Evolutionary conservation across 306 rosid genomes (phyloP).

Genomic region (Trichosanthes cucumerina): DNA sequence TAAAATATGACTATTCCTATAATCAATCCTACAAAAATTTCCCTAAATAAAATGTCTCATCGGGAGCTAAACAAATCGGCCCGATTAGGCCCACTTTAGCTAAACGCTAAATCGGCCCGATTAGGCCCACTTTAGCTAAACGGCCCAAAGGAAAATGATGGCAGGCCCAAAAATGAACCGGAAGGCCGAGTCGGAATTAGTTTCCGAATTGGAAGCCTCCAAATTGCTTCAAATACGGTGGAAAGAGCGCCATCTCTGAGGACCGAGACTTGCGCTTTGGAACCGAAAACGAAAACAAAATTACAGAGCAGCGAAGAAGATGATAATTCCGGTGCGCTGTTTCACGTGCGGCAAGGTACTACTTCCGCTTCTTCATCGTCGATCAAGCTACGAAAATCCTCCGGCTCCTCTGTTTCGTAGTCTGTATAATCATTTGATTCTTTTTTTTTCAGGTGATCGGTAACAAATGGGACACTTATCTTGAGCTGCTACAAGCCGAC

Average conservation of each 20-base stretch:
- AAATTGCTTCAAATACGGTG: neutral
- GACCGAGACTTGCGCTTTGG: too few species aligned
- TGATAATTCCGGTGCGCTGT: slow-evolving; percentile 10
- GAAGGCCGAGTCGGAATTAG: neutral
- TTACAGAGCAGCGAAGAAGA: neutral
- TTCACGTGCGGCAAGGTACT: slow-evolving; percentile 11
- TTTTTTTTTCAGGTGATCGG: neutral
- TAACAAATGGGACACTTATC: neutral
- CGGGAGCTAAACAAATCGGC: neutral
- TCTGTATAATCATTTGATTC: neutral
- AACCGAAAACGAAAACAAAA: neutral
- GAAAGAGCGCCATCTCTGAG: neutral
- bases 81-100: neutral
- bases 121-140: neutral
- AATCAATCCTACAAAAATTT: too few species aligned
- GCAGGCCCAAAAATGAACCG: neutral
- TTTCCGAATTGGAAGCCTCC: neutral
- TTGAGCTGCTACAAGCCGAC: neutral
- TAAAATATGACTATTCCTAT: too few species aligned
- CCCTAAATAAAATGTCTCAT: too few species aligned
- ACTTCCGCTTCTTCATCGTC: too few species aligned
- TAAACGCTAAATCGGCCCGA: neutral
- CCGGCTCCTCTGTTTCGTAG: neutral
- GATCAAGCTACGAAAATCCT: neutral
- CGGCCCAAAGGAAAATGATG: neutral